These are phyloP conservation scores for Abortiporus biennis DNA, from an alignment of 1,284 basidiomycete genomes.

Conservation along the genomic window DNA sequence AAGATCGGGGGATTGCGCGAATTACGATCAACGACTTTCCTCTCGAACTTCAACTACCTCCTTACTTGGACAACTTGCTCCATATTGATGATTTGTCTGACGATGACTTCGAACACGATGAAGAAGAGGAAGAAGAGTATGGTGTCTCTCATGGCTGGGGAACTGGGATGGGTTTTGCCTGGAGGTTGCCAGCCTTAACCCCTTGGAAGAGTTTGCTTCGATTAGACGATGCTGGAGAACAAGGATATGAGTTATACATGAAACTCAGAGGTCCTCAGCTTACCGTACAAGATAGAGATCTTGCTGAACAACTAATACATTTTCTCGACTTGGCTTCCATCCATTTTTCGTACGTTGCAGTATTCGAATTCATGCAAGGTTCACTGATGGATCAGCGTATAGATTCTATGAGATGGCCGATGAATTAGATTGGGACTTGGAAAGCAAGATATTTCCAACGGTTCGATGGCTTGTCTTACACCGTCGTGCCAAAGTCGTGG, in stretches of 20 bases:
- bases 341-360: constrained; percentile 51
- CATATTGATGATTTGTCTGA: constrained; percentile 49
- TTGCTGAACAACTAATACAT: constrained; percentile 63
- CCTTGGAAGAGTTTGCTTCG: constrained; percentile 92
- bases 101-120: constrained; percentile 30
- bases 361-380: neutral
- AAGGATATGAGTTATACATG: constrained; percentile 49
- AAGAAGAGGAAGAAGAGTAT: constrained; percentile 45
- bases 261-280: constrained; percentile 55
- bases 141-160: constrained; percentile 48
- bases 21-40: constrained; percentile 72
- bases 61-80: constrained; percentile 62
- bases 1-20: constrained; percentile 64
- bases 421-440: constrained; percentile 80
- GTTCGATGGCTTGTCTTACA: constrained; percentile 90
- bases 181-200: constrained; percentile 67
- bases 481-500: constrained; percentile 84
- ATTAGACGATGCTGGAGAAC: constrained; percentile 56
- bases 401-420: constrained; percentile 87
- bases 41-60: constrained; percentile 78
- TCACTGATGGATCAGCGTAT: constrained; percentile 7
- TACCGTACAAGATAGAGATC: constrained; percentile 53
- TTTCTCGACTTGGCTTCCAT: constrained; percentile 66
- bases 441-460: constrained; percentile 81
- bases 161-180: constrained; percentile 60